Base-by-base conservation (phyloP, 495 filamentous ascomycete species). In the Neurospora sp. region DNA sequence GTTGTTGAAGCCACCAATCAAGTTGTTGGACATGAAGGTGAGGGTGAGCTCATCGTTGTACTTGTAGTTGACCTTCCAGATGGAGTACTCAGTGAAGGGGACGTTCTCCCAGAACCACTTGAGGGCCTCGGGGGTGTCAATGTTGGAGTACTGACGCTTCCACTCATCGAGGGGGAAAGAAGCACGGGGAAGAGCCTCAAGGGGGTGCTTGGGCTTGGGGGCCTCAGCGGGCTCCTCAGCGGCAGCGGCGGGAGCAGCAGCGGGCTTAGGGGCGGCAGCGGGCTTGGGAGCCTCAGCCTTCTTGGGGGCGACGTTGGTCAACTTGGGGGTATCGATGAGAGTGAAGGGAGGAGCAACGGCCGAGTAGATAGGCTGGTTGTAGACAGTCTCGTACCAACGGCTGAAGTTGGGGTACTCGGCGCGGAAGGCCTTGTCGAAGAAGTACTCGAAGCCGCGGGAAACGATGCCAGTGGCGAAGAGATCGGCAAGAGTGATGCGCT, bases 81-180 rank as follows among this genome's bases (percentile, higher is more conserved):
- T 83, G 44, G 94, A 96, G 88, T 96, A 98, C 84, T 98, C 96
- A 71, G 93, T 91, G 79, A 94, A 88, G 73, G 94, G 94, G 84
- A 88, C 89, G 80, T 97, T 91, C 86, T 97, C 89, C 94, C 94
- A 99, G 89, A 99, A 98, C 93, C 94, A 99, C 80, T 95, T 94
- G 76, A 98, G 83, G 76, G 94, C 93, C 53, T 85, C 90, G 61
- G 92, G 93, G 72, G 93, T 94, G 68, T 98, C 95, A 75, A 91
- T 87, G 89, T 99, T 99, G 78, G 96, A 98, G 91, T 98, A 99
- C 82, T 92, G 90, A 78, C 94, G 93, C 91, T 99, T 99, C 93
- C 91, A 97, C 80, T 99, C 96, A 79, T 99, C 96, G 71, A 98
- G 88, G 74, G 89, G 85, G 78, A 98, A 85, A 69, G 89, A 90